Evolutionary conservation across 2,329 filamentous ascomycete genomes (phyloP).

Genomic region (Bipolaris zeicola): DNA sequence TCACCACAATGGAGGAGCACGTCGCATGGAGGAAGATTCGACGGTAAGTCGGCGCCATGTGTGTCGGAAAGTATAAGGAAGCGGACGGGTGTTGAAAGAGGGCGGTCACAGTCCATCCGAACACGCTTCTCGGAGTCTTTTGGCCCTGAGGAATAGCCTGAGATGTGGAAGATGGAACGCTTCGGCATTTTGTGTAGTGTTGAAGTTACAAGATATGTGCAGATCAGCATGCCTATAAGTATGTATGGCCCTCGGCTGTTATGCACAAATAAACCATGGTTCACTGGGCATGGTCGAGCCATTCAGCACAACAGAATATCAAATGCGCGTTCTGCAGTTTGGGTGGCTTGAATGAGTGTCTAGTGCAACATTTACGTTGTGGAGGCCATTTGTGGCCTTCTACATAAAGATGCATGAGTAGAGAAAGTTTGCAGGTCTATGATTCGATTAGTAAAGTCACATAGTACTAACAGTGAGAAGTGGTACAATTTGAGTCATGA

Average conservation of each 20-base stretch:
- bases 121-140: background rate
- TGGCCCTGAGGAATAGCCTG: background rate
- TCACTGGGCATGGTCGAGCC: background rate
- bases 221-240: background rate
- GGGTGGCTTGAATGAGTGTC: background rate
- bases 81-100: conserved; percentile 9
- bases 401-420: background rate
- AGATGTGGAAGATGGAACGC: background rate
- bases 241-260: background rate
- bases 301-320: background rate
- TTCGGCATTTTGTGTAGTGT: background rate
- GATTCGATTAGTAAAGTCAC: background rate
- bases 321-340: background rate
- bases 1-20: conserved; percentile 65
- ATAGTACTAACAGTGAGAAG: background rate
- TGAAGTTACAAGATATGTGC: background rate
- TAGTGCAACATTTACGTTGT: too few species aligned
- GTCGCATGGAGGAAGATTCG: conserved; percentile 56
- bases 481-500: too few species aligned
- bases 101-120: background rate
- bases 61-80: conserved; percentile 53
- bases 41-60: conserved; percentile 29
- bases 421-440: background rate
- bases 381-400: background rate
- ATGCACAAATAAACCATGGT: background rate